Evolutionary conservation across 2,329 filamentous ascomycete genomes (phyloP).

Genomic region (Aaosphaeria pasadenensis): DNA sequence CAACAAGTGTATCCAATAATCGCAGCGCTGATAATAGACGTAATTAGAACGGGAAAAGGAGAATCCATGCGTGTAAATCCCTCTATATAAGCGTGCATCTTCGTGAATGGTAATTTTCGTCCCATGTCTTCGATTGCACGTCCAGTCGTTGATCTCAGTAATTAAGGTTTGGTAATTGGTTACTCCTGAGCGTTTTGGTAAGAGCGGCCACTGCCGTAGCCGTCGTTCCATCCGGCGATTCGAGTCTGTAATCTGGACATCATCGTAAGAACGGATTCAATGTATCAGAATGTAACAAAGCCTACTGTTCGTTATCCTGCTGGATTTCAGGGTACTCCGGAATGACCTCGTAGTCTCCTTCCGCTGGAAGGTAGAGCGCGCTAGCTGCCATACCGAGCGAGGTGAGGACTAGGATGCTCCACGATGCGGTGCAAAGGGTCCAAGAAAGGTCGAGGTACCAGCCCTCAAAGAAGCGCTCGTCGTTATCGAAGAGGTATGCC

Average conservation of each 20-base stretch:
- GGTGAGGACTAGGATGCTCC: constrained; percentile 54
- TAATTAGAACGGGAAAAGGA: no score
- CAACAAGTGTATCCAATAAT: no score
- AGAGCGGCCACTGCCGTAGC: constrained; percentile 5
- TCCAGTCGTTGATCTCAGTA: no score
- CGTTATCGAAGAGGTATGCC: constrained; percentile 80
- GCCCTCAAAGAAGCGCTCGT: constrained; percentile 77
- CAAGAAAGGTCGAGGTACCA: constrained; percentile 80
- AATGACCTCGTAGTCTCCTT: constrained; percentile 84
- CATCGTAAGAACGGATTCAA: constrained; percentile 11
- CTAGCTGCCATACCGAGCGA: constrained; percentile 61
- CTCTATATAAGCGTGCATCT: no score
- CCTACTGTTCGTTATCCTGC: constrained; percentile 33
- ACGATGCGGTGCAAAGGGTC: constrained; percentile 64
- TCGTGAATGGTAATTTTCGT: no score
- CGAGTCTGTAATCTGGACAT: constrained; percentile 27
- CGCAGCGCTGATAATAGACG: no score
- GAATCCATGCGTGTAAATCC: no score
- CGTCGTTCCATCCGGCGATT: constrained; percentile 34
- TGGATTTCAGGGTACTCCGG: constrained; percentile 34
- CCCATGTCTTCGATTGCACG: no score
- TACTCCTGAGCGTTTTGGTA: no score
- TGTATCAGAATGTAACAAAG: background rate
- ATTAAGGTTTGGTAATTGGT: no score
- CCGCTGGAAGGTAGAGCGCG: constrained; percentile 68